phyloP scores from a whole-genome alignment of 2,329 filamentous ascomycete genomes.

The Tolypocladium sp. region DNA sequence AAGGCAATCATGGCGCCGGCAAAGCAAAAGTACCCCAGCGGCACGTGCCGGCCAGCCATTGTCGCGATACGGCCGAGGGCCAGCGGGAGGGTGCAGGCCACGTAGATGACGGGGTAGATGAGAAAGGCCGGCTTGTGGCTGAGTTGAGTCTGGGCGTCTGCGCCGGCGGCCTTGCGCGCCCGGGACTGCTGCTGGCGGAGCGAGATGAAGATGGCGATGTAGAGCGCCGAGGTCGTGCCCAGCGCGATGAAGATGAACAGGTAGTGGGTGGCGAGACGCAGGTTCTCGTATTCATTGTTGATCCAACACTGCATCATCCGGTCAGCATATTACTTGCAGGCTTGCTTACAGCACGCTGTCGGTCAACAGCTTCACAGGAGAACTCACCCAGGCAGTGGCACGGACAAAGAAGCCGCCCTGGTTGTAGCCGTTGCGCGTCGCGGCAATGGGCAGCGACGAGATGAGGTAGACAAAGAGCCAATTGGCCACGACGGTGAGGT shows the following conservation, averaged over 20 bases:
- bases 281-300: constrained; percentile 38
- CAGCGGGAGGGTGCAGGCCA: constrained; percentile 59
- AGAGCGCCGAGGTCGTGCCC: constrained; percentile 26
- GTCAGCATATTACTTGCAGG: background rate
- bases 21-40: constrained; percentile 47
- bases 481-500: constrained; percentile 32
- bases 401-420: constrained; percentile 49
- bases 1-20: constrained; percentile 49
- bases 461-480: constrained; percentile 55
- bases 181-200: constrained; percentile 18
- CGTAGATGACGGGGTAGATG: constrained; percentile 60
- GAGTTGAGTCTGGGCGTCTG: constrained; percentile 7
- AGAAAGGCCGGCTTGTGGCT: constrained; percentile 46
- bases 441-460: constrained; percentile 39
- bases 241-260: constrained; percentile 49
- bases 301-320: constrained; percentile 48
- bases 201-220: constrained; percentile 29
- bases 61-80: constrained; percentile 54
- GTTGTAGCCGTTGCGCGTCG: constrained; percentile 30
- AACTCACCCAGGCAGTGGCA: constrained; percentile 51
- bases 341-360: background rate
- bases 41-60: constrained; percentile 45
- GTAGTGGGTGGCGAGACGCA: constrained; percentile 54
- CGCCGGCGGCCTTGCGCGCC: background rate
- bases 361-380: background rate